Conservation (phyloP, 176 grass and related monocot genomes). For the Bromus sterilis region DNA sequence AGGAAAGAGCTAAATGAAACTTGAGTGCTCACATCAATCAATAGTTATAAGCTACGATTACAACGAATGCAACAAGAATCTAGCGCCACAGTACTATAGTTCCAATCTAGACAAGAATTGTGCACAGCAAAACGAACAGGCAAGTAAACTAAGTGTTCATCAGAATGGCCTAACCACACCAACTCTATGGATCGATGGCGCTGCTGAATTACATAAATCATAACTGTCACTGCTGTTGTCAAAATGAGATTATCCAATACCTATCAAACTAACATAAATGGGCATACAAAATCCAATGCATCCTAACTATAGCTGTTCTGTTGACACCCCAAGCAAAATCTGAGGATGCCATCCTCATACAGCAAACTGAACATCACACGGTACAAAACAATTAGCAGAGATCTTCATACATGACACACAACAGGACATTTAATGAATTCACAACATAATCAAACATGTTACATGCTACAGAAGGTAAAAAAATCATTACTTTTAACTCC, state of each 20-base stretch:
- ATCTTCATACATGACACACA: too few relatives aligned
- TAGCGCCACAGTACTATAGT: background rate
- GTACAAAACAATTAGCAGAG: background rate
- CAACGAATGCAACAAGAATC: background rate
- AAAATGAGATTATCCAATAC: background rate
- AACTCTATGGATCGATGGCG: background rate
- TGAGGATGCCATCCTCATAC: background rate
- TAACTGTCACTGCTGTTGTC: background rate
- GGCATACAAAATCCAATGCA: background rate
- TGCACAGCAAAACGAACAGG: background rate
- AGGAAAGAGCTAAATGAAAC: background rate
- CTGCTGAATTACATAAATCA: background rate
- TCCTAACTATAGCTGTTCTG: background rate
- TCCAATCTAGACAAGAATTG: background rate
- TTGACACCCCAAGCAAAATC: background rate
- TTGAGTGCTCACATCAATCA: background rate
- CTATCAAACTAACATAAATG: too few relatives aligned
- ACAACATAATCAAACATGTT: too few relatives aligned
- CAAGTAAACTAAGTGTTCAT: background rate
- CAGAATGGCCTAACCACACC: background rate
- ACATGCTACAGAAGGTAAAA: too few relatives aligned
- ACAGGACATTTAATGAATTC: background rate
- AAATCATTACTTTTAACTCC: too few relatives aligned
- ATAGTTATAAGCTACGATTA: background rate
- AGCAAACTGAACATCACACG: background rate